Percentiles rank a stretch among this genome's conserved stretches.
Evolutionary conservation across 2,329 filamentous ascomycete species (phyloP).

Genomic region (Fusarium sp.): DNA sequence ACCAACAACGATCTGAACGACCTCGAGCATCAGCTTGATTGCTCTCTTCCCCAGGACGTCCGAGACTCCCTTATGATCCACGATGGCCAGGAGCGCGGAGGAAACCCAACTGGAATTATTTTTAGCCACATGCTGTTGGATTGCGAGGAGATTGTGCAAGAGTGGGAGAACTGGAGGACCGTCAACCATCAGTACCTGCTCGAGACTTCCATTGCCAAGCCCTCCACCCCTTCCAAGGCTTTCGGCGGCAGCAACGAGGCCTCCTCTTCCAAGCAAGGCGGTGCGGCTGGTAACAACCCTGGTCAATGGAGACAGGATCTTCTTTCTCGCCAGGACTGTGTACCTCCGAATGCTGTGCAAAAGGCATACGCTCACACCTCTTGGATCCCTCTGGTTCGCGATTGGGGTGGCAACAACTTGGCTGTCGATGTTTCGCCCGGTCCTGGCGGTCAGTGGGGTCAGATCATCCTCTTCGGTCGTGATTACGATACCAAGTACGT

Average conservation of each 20-base stretch:
- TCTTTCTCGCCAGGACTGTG: constrained; percentile 84
- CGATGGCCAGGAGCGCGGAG: constrained; percentile 97
- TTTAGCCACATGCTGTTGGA: constrained; percentile 96
- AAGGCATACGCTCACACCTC: constrained; percentile 93
- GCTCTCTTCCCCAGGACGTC: constrained; percentile 91
- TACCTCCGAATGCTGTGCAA: constrained; percentile 87
- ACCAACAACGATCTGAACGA: constrained; percentile 97
- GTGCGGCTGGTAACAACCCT: constrained; percentile 67
- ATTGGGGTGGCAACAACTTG: constrained; percentile 99
- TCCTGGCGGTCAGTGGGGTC: constrained; percentile 91
- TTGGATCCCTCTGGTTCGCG: constrained; percentile 95
- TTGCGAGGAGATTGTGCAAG: constrained; percentile 97
- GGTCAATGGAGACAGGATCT: constrained; percentile 86
- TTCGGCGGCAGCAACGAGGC: constrained; percentile 75
- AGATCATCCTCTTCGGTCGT: constrained; percentile 95
- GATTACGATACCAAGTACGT: constrained; percentile 99
- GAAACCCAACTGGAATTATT: constrained; percentile 89
- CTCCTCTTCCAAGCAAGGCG: constrained; percentile 74
- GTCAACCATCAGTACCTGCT: constrained; percentile 92
- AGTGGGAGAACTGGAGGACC: constrained; percentile 95
- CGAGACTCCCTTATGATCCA: constrained; percentile 91
- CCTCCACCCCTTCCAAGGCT: constrained; percentile 77
- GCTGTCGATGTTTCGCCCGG: constrained; percentile 94
- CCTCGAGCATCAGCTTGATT: constrained; percentile 94
- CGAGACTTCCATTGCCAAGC: constrained; percentile 68